Conservation (phyloP, 768 basidiomycete genomes). For the Lactarius tabidus region DNA sequence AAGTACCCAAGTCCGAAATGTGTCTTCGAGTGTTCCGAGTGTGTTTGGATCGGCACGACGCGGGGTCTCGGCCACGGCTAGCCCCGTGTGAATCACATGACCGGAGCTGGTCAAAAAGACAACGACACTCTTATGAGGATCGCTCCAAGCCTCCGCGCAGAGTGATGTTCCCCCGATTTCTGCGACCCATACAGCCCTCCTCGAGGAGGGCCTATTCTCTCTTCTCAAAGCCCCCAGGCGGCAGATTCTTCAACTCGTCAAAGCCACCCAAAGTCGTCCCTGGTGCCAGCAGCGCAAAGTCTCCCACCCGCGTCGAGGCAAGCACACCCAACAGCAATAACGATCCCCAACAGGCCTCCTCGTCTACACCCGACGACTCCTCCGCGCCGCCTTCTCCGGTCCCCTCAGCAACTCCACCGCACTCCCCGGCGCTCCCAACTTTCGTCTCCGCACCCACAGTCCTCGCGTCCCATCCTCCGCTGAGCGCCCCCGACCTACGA, state of each 20-base stretch:
- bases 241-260: constrained; percentile 67
- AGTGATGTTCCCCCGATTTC: constrained; percentile 21
- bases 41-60: not conserved
- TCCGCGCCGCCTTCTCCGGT: not conserved
- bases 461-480: constrained; percentile 45
- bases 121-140: not conserved
- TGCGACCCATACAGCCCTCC: constrained; percentile 24
- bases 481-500: constrained; percentile 67
- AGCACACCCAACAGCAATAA: constrained; percentile 34
- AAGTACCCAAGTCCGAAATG: not conserved
- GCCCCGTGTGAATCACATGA: not conserved
- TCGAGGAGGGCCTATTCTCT: constrained; percentile 64
- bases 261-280: constrained; percentile 55
- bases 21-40: not conserved
- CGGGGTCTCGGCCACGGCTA: not conserved
- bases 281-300: constrained; percentile 29
- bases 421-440: not conserved
- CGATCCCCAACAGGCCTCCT: constrained; percentile 11
- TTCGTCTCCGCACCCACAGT: constrained; percentile 14
- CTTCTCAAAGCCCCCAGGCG: constrained; percentile 74
- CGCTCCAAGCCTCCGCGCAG: no score
- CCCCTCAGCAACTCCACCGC: not conserved
- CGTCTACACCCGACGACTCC: constrained; percentile 14
- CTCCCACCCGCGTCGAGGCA: constrained; percentile 39
- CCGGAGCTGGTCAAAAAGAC: not conserved